Base-by-base conservation (phyloP, 257 asterid species). In the Nicotiana otophora region DNA sequence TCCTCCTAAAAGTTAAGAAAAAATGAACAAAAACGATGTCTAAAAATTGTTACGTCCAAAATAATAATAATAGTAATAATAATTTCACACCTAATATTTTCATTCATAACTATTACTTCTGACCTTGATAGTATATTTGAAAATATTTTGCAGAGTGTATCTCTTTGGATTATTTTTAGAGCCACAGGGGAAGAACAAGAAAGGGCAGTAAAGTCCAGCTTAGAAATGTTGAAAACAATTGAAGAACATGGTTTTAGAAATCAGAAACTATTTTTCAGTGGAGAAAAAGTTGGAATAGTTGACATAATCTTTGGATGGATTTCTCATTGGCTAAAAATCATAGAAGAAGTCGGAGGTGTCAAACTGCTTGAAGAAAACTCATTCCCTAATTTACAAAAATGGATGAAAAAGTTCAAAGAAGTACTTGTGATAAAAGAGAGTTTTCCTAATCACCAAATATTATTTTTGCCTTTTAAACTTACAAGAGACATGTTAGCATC, bases 291-390 rank as follows among this genome's bases (percentile, higher is more conserved):
- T 82, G 85, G 85, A 65, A 70, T 82, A 51, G 48, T 63, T 16
- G 85, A 82, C 11, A 46, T 82, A 76, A 28, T 82, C 16, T 76
- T 82, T 63, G 85, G 85, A 26, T 76, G 85, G 82, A 28, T 82
- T 62, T 39, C 28, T 82, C 76, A 61, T 7, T 76, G 85, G 85
- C 10, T 61, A 3, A 80, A 76, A 61, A 65, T 64, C 33, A 51
- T 76, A 26, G 77, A 82, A 76, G 82, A 76, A 23, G 75, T 77
- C 53, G 82, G 39, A 53, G 78, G 69, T 48, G 46, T 74, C 4
- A 75, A 82, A 4, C 4, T 82, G 2, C 1, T 82, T 30, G 67
- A 82, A 51, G 72, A 61, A 19, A 64, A 48, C 33, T 57, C 72
- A 16, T 48, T 82, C 10, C 82, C 82, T 28, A 77, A 77, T 17